Percentiles rank a stretch among this genome's conserved stretches.
phyloP scores from a whole-genome alignment of 2,329 filamentous ascomycete genomes.

The Paraphaeosphaeria minitans region DNA sequence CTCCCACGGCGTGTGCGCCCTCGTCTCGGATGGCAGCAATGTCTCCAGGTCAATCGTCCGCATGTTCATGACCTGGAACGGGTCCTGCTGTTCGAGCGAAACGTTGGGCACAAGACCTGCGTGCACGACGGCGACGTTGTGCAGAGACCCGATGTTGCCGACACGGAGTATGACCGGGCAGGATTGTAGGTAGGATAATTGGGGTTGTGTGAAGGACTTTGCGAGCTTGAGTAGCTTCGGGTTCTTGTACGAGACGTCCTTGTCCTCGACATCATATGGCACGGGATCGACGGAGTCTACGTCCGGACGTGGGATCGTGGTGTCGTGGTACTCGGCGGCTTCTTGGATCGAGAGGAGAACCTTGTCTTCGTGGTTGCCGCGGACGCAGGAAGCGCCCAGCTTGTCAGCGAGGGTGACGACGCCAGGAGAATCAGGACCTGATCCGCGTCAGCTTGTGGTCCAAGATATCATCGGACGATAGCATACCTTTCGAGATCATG shows the following conservation, averaged over 20 bases:
- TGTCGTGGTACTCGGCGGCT: slow-evolving; percentile 27
- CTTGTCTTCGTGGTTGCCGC: slow-evolving; percentile 91
- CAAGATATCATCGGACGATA: not conserved
- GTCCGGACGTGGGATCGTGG: slow-evolving; percentile 33
- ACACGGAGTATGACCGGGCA: slow-evolving; percentile 81
- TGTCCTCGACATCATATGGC: not conserved
- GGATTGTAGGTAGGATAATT: slow-evolving; percentile 70
- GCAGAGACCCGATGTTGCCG: slow-evolving; percentile 64
- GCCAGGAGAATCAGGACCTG: slow-evolving; percentile 74
- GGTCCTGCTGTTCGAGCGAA: slow-evolving; percentile 71
- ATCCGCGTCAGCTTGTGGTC: slow-evolving; percentile 8
- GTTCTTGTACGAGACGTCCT: slow-evolving; percentile 40
- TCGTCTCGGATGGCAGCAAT: slow-evolving; percentile 60
- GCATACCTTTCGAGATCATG: slow-evolving; percentile 69
- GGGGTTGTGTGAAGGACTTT: slow-evolving; percentile 62
- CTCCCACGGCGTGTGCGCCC: slow-evolving; percentile 68
- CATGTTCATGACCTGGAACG: slow-evolving; percentile 90
- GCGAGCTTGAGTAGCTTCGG: slow-evolving; percentile 58
- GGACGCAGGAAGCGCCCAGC: slow-evolving; percentile 77
- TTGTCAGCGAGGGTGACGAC: slow-evolving; percentile 77
- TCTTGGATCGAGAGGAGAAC: slow-evolving; percentile 70
- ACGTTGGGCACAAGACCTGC: slow-evolving; percentile 82
- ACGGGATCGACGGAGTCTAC: not conserved
- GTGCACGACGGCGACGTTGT: slow-evolving; percentile 78
- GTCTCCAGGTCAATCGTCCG: slow-evolving; percentile 72